A percentile compares a stretch with the other conserved stretches of the same genome.
These are phyloP conservation scores for Aspergillus baeticus DNA, from an alignment of 495 filamentous ascomycete genomes.

Conservation along the genomic window DNA sequence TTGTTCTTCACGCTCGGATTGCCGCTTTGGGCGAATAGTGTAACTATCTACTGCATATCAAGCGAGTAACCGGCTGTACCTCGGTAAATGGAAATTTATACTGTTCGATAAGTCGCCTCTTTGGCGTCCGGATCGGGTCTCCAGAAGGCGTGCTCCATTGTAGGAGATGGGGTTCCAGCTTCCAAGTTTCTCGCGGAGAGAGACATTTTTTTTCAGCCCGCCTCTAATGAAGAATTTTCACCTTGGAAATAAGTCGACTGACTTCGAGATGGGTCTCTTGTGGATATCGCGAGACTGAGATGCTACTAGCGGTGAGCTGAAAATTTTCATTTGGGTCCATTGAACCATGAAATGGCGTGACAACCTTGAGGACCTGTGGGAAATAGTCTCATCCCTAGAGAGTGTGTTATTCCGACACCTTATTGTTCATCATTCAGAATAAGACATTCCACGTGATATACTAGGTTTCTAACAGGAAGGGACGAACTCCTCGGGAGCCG, in stretches of 20 bases:
- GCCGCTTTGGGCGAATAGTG: slow-evolving; percentile 15
- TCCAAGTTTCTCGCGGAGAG: neutral
- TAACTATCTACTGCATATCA: slow-evolving; percentile 19
- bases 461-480: neutral
- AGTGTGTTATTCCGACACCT: no score
- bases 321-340: neutral
- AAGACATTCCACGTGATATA: neutral
- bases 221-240: neutral
- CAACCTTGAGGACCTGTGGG: neutral
- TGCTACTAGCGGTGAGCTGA: slow-evolving; percentile 19
- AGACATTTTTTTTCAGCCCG: neutral
- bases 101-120: neutral
- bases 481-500: no score
- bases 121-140: neutral
- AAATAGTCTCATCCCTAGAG: neutral
- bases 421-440: no score
- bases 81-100: slow-evolving; percentile 1
- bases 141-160: neutral
- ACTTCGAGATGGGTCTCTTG: slow-evolving; percentile 4
- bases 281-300: slow-evolving; percentile 11
- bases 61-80: neutral
- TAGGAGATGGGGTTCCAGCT: neutral
- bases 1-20: neutral
- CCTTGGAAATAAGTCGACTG: neutral
- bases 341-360: neutral